Percentiles rank a stretch among this genome's conserved stretches.
phyloP scores from a whole-genome alignment of 495 filamentous ascomycete genomes.

The Talaromyces liani region DNA sequence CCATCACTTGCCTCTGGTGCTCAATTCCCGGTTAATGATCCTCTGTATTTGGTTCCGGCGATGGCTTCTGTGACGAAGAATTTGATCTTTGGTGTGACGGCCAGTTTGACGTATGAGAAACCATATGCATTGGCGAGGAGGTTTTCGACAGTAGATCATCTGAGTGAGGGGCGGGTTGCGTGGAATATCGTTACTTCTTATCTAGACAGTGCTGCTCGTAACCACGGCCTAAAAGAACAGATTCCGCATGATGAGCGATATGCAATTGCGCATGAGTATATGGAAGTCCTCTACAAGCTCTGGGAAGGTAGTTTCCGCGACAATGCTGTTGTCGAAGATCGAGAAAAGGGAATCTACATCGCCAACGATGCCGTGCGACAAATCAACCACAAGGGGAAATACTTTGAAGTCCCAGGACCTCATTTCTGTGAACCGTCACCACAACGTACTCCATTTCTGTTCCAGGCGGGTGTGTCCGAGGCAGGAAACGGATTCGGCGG shows the following conservation, averaged over 20 bases:
- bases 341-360: slow-evolving; percentile 38
- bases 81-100: slow-evolving; percentile 46
- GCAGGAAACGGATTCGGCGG: slow-evolving; percentile 48
- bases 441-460: slow-evolving; percentile 49
- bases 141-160: slow-evolving; percentile 52
- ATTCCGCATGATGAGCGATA: slow-evolving; percentile 52
- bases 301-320: slow-evolving; percentile 53
- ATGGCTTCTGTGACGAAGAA: slow-evolving; percentile 52
- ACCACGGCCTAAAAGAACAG: slow-evolving; percentile 43
- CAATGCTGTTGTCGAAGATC: slow-evolving; percentile 46
- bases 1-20: slow-evolving; percentile 22
- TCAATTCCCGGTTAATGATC: slow-evolving; percentile 33
- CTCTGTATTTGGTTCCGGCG: slow-evolving; percentile 40
- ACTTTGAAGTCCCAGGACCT: slow-evolving; percentile 48
- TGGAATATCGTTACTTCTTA: slow-evolving; percentile 59
- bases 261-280: slow-evolving; percentile 50
- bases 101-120: slow-evolving; percentile 46
- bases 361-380: slow-evolving; percentile 40
- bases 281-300: slow-evolving; percentile 54
- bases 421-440: slow-evolving; percentile 50
- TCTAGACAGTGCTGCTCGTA: slow-evolving; percentile 49
- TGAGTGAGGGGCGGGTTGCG: slow-evolving; percentile 46
- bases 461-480: slow-evolving; percentile 49
- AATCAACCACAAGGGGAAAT: slow-evolving; percentile 52
- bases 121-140: slow-evolving; percentile 52